phyloP scores from a whole-genome alignment of 2,329 filamentous ascomycete genomes.

The Bipolaris cookei region DNA sequence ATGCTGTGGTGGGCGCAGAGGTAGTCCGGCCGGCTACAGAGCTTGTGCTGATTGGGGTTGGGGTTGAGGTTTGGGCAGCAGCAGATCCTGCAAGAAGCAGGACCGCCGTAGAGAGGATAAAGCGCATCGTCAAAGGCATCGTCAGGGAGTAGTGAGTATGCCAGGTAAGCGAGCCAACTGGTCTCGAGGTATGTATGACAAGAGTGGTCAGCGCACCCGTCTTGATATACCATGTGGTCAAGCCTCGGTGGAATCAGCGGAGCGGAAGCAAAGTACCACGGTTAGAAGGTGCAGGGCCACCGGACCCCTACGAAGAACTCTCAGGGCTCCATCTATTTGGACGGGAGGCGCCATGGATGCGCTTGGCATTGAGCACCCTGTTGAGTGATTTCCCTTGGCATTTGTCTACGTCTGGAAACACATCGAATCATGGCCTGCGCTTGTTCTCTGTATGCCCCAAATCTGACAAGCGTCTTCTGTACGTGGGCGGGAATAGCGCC shows the following conservation, averaged over 20 bases:
- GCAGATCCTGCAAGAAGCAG: slow-evolving; percentile 18
- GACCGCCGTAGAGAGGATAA: slow-evolving; percentile 6
- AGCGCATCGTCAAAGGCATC: slow-evolving; percentile 21
- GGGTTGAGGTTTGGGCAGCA: slow-evolving; percentile 25
- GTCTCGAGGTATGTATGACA: neutral
- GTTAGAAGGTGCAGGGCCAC: slow-evolving; percentile 15
- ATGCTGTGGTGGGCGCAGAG: slow-evolving; percentile 5
- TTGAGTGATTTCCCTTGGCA: slow-evolving; percentile 31
- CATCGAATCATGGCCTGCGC: slow-evolving; percentile 19
- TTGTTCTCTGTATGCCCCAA: slow-evolving; percentile 1
- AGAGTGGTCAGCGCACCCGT: slow-evolving; percentile 15
- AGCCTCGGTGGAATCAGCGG: slow-evolving; percentile 6
- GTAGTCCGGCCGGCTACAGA: slow-evolving; percentile 1
- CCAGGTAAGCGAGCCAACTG: slow-evolving; percentile 1
- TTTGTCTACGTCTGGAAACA: slow-evolving; percentile 14
- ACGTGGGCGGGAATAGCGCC: slow-evolving; percentile 5
- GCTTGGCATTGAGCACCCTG: slow-evolving; percentile 40
- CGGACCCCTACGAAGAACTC: slow-evolving; percentile 20
- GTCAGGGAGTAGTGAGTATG: slow-evolving; percentile 1
- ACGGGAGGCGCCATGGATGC: slow-evolving; percentile 16
- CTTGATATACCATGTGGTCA: slow-evolving; percentile 27
- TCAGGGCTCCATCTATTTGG: slow-evolving; percentile 10
- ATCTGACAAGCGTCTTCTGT: slow-evolving; percentile 9
- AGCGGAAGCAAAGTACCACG: slow-evolving; percentile 23
- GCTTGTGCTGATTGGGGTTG: slow-evolving; percentile 13